Evolutionary conservation across 2,329 filamentous ascomycete genomes (phyloP).

Genomic region (Tolypocladium sp.): DNA sequence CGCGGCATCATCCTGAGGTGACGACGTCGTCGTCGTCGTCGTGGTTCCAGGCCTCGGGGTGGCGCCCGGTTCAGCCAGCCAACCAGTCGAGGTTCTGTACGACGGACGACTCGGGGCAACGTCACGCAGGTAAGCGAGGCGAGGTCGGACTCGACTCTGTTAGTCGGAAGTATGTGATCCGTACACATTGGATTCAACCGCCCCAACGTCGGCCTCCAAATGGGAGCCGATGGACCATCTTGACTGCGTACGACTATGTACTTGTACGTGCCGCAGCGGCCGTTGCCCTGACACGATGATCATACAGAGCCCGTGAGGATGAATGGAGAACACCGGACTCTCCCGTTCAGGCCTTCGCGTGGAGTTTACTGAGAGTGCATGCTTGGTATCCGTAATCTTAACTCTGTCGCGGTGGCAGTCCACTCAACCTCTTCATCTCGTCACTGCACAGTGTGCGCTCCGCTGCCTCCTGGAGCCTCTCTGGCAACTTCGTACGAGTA

Average conservation of each 20-base stretch:
- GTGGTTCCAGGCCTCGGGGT: neutral
- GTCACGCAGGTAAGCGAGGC: neutral
- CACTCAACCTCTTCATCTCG: neutral
- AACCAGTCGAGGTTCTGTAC: neutral
- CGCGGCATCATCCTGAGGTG: neutral
- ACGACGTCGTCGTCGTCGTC: neutral
- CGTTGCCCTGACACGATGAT: neutral
- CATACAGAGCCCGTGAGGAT: neutral
- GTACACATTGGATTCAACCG: neutral
- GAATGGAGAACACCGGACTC: too few relatives aligned
- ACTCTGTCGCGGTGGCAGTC: neutral
- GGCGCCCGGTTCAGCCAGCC: neutral
- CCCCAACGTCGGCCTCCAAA: neutral
- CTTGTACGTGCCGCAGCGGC: neutral
- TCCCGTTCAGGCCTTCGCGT: neutral
- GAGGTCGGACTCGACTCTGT: neutral
- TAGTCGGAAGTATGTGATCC: neutral
- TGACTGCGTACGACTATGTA: neutral
- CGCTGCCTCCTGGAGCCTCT: neutral
- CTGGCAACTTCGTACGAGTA: neutral
- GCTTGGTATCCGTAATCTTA: too few relatives aligned
- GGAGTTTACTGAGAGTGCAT: neutral
- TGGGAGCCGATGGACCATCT: neutral
- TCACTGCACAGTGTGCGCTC: neutral
- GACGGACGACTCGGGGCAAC: neutral